Evolutionary conservation across 768 basidiomycete genomes (phyloP), one percentile per base, ranked within the genome.

Genomic region (Phaffia tasmanica): DNA sequence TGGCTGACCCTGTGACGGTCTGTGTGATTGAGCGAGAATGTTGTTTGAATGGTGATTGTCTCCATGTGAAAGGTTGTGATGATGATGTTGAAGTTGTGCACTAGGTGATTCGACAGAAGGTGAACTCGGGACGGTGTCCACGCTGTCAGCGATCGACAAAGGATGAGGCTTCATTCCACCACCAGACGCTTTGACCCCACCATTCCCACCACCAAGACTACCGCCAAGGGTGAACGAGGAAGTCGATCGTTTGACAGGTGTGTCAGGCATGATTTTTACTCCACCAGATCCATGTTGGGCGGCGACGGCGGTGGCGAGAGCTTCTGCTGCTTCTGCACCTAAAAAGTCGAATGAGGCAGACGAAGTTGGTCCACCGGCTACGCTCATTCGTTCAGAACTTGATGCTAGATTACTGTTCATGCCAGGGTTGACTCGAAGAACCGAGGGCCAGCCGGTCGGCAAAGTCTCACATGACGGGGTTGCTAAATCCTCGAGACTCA

Each of bases 191-290:
- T 55, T 47, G 46, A 23, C 62, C 0, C 30, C 54, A 29, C 29
- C 25, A 21, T 25, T 27, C 4, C 3, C 64, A 35, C 53, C 53
- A 19, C 56, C 64, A 59, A 50, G 53, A 19, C 47, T 57, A 8
- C 54, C 46, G 30, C 57, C 67, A 18, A 49, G 42, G 64, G 63
- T 65, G 54, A 71, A 72, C 2, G 68, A 56, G 1, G 35, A 42
- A 42, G 35, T 42, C 11, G 65, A 60, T 2, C 51, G 32, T 69
- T 75, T 75, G 70, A 73, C 72, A 0, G 75, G 75, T 19, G 75
- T 75, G 62, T 75, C 74, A 51, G 75, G 75, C 75, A 74, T 74
- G 35, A 66, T 29, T 32, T 69, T 69, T 8, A 49, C 4, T 50
- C 55, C 54, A 11, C 58, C 58, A n/a, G 66, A 48, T 25, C 47